Evolutionary conservation across 2,329 filamentous ascomycete genomes (phyloP), one percentile per base, ranked within the genome.

Genomic region (Fusarium drepaniforme): DNA sequence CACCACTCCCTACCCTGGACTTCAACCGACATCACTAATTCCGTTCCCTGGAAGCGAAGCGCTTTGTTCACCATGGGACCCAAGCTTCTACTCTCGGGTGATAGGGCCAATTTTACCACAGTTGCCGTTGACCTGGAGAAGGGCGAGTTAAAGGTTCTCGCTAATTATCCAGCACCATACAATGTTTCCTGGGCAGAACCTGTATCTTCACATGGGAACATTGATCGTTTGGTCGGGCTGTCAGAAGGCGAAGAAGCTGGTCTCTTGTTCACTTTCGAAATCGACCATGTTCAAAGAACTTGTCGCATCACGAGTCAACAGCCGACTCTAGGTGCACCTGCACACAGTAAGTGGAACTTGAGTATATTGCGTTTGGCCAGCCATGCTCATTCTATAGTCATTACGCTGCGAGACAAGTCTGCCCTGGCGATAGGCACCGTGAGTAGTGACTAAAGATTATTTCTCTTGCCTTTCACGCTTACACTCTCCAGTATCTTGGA

Each of bases 181-280:
- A 64, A 64, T 57, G 62, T 64, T 25, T 64, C 62, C 5, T 64
- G 62, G 62, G 49, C 30, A 56, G 62, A 64, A 12, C 46, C 62
- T 4, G 30, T 25, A 37, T 56, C 46, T 18, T 64, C 62, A 5
- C 30, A 30, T 4, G 33, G 46, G 13, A 25, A 40, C 35, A 33
- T 57, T 16, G 18, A 57, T 30, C 35, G 49, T 30, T 16, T 64
- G 35, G 18, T 64, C 16, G 62, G 46, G 11, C 11, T 64, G n/a
- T 64, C 62, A 16, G 62, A 64, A 33, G 62, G 62, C 23, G 35
- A 40, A 12, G 35, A 64, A 21, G 25, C 35, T 23, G 62, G 62
- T 3, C 46, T 56, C 5, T 33, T 64, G 33, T 64, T 56, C 25
- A 64, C 35, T 8, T 57, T 64, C 25, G 62, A 57, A 16, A 56